Evolutionary conservation across 441 rosid genomes (phyloP), one percentile per base, ranked within the genome.

Genomic region (Gossypium davidsonii): DNA sequence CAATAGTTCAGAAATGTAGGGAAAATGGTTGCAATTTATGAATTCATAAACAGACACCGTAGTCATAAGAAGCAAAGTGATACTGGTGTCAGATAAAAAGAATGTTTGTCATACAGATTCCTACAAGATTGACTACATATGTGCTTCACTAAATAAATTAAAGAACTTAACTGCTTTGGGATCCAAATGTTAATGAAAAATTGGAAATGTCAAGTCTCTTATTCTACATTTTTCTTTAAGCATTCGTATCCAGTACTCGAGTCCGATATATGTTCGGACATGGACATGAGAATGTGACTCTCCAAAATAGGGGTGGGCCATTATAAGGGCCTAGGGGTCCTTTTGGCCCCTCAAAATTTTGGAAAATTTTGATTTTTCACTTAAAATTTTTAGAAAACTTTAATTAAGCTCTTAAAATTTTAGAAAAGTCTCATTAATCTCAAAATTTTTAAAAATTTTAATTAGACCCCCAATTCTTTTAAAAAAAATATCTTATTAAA

Each of bases 1-100:
- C 65, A 17, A 58, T 67, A 76, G 39, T 59, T 73, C 42, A 60
- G 23, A 53, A 66, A 67, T 17, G 6, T 61, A 26, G 21, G 57
- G 37, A 4, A 58, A 71, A 21, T 25, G n/a, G 11, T 23, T 12
- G 15, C 37, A 18, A 44, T 15, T 42, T 48, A n/a, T 25, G 56
- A 46, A 66, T 46, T 66, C 28, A 42, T 44, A 60, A 46, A 59
- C 59, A 44, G 72, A 9, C 17, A 23, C 34, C 14, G 48, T 12
- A 7, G 18, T 57, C 44, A 26, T 56, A 17, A 73, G 34, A 57
- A 66, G 28, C 60, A 21, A 20, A 34, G 2, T 39, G 28, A 28
- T 55, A 37, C 23, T 49, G 21, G 63, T 20, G 15, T 57, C 62
- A 21, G 34, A 28, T 57, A 58, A 65, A 15, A 51, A 58, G 67